phyloP scores from a whole-genome alignment of 129 eudicot species.

The Escallonia rubra region DNA sequence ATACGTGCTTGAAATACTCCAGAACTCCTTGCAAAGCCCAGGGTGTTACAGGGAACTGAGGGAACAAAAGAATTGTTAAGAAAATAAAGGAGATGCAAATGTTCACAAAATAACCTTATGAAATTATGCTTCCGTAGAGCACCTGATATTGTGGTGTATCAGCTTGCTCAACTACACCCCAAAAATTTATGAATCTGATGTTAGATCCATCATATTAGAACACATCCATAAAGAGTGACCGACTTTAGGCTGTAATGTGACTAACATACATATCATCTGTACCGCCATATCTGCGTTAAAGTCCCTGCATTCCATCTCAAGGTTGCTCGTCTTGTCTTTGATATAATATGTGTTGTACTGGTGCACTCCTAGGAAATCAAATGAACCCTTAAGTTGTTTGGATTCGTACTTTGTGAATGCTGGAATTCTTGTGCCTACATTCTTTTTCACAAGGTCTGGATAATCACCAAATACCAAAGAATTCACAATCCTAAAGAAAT shows the following conservation, averaged over 20 bases:
- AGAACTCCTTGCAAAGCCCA: conserved; percentile 40
- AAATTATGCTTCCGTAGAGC: background rate
- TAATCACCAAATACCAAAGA: conserved; percentile 41
- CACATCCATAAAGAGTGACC: background rate
- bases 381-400: conserved; percentile 29
- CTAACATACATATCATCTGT: conserved; percentile 7
- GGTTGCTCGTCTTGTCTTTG: conserved; percentile 22
- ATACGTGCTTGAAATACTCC: conserved; percentile 54
- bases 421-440: conserved; percentile 32
- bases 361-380: conserved; percentile 36
- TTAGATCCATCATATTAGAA: background rate
- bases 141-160: conserved; percentile 10
- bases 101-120: background rate
- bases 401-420: conserved; percentile 22
- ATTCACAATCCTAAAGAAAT: conserved; percentile 20
- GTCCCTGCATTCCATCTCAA: conserved; percentile 20
- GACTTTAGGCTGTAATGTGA: background rate
- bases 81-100: background rate
- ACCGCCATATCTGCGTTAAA: conserved; percentile 22
- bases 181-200: background rate
- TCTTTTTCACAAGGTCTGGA: conserved; percentile 29
- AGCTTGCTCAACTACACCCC: background rate
- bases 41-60: conserved; percentile 36
- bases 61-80: conserved; percentile 1
- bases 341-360: conserved; percentile 15